Percentiles rank a stretch among this genome's conserved stretches.
Evolutionary conservation across 164 flowering plant species (phyloP).

Genomic region (Umbellularia californica): DNA sequence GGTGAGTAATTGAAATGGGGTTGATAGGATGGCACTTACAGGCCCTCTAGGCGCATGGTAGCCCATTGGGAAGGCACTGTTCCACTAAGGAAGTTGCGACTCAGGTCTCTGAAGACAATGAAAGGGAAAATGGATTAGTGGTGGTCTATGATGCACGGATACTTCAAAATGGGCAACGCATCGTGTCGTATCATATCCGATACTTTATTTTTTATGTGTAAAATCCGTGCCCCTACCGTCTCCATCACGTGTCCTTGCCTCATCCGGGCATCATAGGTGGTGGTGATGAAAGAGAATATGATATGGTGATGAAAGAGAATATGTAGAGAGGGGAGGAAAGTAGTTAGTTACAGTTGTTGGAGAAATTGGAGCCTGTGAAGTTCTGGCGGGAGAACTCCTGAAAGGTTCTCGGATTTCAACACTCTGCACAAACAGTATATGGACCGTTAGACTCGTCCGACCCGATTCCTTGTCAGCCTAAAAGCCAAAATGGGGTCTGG

Average conservation of each 20-base stretch:
- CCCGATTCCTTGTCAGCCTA: no score
- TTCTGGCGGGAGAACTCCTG: conserved; percentile 63
- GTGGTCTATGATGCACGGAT: neutral
- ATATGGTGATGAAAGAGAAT: neutral
- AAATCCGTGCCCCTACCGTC: no score
- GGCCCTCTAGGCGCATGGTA: conserved; percentile 44
- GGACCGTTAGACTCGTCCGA: no score
- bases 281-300: no score
- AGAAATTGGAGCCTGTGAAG: conserved; percentile 51
- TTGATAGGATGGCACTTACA: conserved; percentile 33
- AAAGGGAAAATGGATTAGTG: neutral
- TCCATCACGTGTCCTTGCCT: no score
- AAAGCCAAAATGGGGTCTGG: no score
- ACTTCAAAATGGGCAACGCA: no score
- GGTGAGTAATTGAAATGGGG: neutral
- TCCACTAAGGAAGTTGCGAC: conserved; percentile 59
- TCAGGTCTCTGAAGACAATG: conserved; percentile 49
- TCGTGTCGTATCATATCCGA: no score
- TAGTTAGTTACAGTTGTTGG: conserved; percentile 39
- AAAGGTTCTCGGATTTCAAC: conserved; percentile 54
- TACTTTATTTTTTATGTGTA: no score
- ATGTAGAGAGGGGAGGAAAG: no score
- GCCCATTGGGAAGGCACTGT: conserved; percentile 66
- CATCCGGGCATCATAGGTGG: neutral
- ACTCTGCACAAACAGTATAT: conserved; percentile 27